These are phyloP conservation scores for Colletotrichum eleusines DNA, from an alignment of 2,329 filamentous ascomycete genomes.

Conservation along the genomic window DNA sequence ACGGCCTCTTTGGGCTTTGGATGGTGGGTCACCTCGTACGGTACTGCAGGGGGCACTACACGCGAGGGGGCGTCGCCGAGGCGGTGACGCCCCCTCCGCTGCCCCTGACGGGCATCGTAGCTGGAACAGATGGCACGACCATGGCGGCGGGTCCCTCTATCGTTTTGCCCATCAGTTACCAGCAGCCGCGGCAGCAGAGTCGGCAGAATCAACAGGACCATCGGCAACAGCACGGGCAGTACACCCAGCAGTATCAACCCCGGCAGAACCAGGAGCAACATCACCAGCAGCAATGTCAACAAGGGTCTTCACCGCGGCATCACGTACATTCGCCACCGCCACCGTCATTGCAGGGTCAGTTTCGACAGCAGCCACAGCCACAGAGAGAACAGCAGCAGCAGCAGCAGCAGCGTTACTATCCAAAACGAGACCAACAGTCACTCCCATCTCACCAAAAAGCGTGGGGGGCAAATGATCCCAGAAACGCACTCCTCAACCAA, in stretches of 20 bases:
- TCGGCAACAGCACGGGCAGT: not conserved
- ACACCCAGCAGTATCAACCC: not conserved
- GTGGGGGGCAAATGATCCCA: not conserved
- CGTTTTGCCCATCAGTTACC: not conserved
- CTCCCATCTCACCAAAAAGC: not conserved
- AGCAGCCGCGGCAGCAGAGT: constrained; percentile 1
- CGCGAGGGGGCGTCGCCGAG: not conserved
- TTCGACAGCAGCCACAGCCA: not conserved
- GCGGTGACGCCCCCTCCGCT: not conserved
- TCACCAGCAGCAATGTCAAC: not conserved
- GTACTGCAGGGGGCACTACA: constrained; percentile 24
- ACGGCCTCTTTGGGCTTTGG: constrained; percentile 28
- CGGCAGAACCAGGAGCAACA: not conserved
- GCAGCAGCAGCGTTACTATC: not conserved
- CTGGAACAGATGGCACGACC: not conserved
- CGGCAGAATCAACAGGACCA: not conserved
- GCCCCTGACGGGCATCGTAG: not conserved
- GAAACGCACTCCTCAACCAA: not conserved
- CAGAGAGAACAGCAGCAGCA: not conserved
- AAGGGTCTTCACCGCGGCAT: not conserved
- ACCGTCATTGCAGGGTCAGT: not conserved
- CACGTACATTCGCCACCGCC: not conserved
- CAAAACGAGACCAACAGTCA: not conserved
- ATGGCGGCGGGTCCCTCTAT: not conserved
- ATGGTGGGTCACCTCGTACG: constrained; percentile 23